phyloP scores from a whole-genome alignment of 148 eudicot species.

The Amaranthus cruentus region DNA sequence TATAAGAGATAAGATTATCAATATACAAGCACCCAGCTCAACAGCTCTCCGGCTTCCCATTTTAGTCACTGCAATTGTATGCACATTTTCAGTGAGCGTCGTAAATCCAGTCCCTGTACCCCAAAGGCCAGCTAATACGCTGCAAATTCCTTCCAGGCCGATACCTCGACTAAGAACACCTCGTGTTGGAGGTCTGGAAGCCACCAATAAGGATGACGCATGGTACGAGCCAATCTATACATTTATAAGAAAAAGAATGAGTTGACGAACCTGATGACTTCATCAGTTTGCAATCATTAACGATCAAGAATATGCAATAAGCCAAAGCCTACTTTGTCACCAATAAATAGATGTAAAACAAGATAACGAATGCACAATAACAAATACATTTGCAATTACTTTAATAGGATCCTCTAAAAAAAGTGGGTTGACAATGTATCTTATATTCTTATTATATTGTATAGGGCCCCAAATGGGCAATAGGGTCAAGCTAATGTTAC shows the following conservation, averaged over 20 bases:
- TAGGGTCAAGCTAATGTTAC: too few species aligned
- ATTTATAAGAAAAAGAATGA: slow-evolving; percentile 5
- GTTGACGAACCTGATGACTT: background rate
- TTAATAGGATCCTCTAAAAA: background rate
- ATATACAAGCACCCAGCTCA: slow-evolving; percentile 75
- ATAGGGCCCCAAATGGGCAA: too few species aligned
- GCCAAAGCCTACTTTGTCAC: background rate
- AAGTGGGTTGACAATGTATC: slow-evolving; percentile 1
- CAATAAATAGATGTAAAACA: background rate
- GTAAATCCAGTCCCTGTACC: slow-evolving; percentile 94
- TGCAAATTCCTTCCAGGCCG: slow-evolving; percentile 86
- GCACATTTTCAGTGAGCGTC: slow-evolving; percentile 88
- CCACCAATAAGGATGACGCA: slow-evolving; percentile 86
- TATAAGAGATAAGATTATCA: slow-evolving; percentile 74
- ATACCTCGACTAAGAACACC: slow-evolving; percentile 92
- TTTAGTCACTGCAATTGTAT: slow-evolving; percentile 95
- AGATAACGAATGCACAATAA: background rate
- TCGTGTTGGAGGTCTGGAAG: slow-evolving; percentile 95
- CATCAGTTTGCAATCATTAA: background rate
- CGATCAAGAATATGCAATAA: background rate
- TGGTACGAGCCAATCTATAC: slow-evolving; percentile 89
- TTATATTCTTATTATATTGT: too few species aligned
- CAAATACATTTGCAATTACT: background rate
- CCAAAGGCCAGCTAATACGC: slow-evolving; percentile 92
- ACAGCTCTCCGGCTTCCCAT: slow-evolving; percentile 98